phyloP scores from a whole-genome alignment of 2,329 filamentous ascomycete species.

The Didymella pinodella region DNA sequence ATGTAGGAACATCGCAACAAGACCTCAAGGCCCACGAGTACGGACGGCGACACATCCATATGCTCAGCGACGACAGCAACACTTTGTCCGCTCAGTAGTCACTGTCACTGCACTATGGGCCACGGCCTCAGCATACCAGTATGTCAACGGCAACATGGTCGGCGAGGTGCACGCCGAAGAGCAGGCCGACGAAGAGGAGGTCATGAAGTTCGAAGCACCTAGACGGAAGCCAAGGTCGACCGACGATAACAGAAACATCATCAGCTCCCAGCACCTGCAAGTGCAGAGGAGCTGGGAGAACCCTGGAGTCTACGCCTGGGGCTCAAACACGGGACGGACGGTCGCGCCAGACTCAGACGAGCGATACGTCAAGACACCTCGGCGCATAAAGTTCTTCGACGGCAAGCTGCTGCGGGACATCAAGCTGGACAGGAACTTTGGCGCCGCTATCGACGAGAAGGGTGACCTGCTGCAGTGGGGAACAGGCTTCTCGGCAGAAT shows the following conservation, averaged over 20 bases:
- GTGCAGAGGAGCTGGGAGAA: slow-evolving; percentile 82
- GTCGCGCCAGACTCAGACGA: slow-evolving; percentile 85
- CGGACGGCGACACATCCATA: slow-evolving; percentile 48
- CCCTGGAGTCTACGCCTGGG: slow-evolving; percentile 94
- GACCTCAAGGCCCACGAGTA: slow-evolving; percentile 29
- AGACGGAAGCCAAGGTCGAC: slow-evolving; percentile 64
- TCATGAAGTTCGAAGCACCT: slow-evolving; percentile 73
- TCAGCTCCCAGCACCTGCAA: slow-evolving; percentile 87
- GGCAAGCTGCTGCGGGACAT: slow-evolving; percentile 84
- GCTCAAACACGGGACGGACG: slow-evolving; percentile 84
- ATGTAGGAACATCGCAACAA: slow-evolving; percentile 39
- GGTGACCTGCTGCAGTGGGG: slow-evolving; percentile 96
- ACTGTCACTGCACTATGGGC: slow-evolving; percentile 54
- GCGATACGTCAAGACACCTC: slow-evolving; percentile 77
- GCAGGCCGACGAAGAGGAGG: slow-evolving; percentile 57
- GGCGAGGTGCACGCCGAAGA: slow-evolving; percentile 59
- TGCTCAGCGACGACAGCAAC: slow-evolving; percentile 56
- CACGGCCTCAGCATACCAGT: slow-evolving; percentile 56
- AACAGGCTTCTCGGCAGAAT: slow-evolving; percentile 71
- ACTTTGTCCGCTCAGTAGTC: slow-evolving; percentile 55
- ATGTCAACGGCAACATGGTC: slow-evolving; percentile 52
- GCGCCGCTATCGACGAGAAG: slow-evolving; percentile 84
- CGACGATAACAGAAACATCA: slow-evolving; percentile 76
- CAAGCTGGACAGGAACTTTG: slow-evolving; percentile 82
- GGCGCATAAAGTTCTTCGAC: slow-evolving; percentile 82